Base-by-base conservation (phyloP, 352 stramenopile species). In the Saprolegnia parasitica region DNA sequence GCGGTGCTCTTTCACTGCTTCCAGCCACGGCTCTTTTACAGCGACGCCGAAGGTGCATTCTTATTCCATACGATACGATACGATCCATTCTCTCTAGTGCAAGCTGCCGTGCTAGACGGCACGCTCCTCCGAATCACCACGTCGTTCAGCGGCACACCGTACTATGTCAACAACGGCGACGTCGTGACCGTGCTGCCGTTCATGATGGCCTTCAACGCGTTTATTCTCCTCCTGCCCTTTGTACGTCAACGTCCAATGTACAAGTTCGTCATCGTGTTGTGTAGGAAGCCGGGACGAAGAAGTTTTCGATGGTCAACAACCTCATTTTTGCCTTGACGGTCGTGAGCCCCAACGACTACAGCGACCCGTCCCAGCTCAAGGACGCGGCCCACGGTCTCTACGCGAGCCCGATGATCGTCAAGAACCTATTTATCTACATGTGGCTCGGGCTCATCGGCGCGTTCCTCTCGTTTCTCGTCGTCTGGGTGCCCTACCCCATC, bases 281-380 rank as follows among this genome's bases (percentile, higher is more conserved):
- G 39, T 61, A 70, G 63, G 83, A 91, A 58, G 89, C 74, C 75
- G 91, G 88, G 72, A 90, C 83, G n/a, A 93, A 93, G 73, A 93
- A 93, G 73, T 93, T 91, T 56, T 80, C 84, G 56, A 45, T 93
- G 29, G 81, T 77, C 67, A 93, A 91, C 81, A 93, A 91, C 58
- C 78, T 93, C 32, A 90, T 85, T 76, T 93, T 91, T 68, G 84
- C 83, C 1, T 61, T 93, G 50, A 91, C 85, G 32, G 85, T 93
- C 50, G 86, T 93, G 29, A 66, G 64, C 45, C 71, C 71, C 9
- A 74, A 77, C 23, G 77, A 88, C 52, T 84, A 81, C 4, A 71
- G 84, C 18, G 75, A 87, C 26, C 71, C 72, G 1, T 60, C 42
- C 0, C 77, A 79, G 46, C 74, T 90, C 39, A 93, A 93, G 68